Percentiles rank a stretch among this genome's conserved stretches.
Evolutionary conservation across 2,329 filamentous ascomycete genomes (phyloP).

Genomic region (Penicillium thymicola): DNA sequence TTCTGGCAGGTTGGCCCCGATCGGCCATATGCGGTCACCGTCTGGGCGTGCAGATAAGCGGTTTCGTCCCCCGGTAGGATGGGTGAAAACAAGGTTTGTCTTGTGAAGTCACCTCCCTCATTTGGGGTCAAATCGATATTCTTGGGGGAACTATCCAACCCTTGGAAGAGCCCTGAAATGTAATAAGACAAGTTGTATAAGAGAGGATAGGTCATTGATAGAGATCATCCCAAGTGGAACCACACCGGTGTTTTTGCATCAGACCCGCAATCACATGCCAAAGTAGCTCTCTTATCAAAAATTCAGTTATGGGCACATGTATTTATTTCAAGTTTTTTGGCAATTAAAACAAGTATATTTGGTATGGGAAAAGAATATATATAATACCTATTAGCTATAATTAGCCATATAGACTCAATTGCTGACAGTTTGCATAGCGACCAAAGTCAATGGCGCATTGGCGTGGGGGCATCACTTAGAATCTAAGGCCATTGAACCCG

Average conservation of each 20-base stretch:
- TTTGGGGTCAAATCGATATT: not conserved
- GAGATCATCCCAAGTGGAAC: slow-evolving; percentile 1
- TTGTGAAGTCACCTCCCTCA: not conserved
- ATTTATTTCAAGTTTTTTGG: not conserved
- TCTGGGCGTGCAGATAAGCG: slow-evolving; percentile 1
- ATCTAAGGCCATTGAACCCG: not conserved
- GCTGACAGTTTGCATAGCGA: not conserved
- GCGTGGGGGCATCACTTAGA: not conserved
- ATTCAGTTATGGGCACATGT: not conserved
- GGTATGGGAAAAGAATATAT: not conserved
- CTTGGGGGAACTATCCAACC: not conserved
- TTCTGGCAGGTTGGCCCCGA: not conserved
- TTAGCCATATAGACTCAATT: not conserved
- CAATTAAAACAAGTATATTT: not conserved
- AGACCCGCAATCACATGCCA: slow-evolving; percentile 38
- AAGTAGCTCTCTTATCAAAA: slow-evolving; percentile 21
- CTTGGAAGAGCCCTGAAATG: not conserved
- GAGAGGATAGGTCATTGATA: not conserved
- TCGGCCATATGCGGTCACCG: not conserved
- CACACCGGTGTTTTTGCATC: slow-evolving; percentile 9
- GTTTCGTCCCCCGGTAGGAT: not conserved
- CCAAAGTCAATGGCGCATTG: slow-evolving; percentile 3
- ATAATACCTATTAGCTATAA: not conserved
- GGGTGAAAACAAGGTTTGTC: not conserved
- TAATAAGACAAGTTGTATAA: not conserved